These are phyloP conservation scores for Ganoderma meredithae DNA, from an alignment of 1,284 basidiomycete genomes.

Conservation along the genomic window DNA sequence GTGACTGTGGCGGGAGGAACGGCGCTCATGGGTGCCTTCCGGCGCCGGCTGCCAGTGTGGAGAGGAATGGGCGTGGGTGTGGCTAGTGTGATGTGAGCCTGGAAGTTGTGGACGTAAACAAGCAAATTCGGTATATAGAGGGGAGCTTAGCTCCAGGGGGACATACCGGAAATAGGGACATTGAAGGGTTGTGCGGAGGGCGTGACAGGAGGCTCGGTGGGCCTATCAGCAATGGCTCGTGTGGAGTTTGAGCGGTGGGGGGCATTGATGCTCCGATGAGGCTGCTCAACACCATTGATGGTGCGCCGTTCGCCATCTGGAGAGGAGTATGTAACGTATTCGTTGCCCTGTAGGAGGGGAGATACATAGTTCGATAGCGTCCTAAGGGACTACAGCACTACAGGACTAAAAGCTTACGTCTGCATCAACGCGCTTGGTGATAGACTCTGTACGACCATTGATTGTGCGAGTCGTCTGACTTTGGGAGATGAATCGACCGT, in stretches of 20 bases:
- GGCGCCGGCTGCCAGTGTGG: conserved; percentile 11
- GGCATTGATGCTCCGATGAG: conserved; percentile 22
- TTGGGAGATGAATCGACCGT: conserved; percentile 56
- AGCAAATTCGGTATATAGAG: background rate
- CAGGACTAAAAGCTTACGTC: conserved; percentile 48
- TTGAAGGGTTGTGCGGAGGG: conserved; percentile 15
- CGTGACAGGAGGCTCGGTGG: conserved; percentile 15
- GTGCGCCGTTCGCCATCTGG: conserved; percentile 71
- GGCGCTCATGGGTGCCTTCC: conserved; percentile 8
- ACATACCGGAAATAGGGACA: conserved; percentile 20
- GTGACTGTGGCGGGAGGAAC: conserved; percentile 22
- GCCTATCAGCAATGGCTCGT: conserved; percentile 21
- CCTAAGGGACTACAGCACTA: background rate
- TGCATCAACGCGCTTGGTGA: conserved; percentile 62
- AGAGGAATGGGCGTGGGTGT: conserved; percentile 1
- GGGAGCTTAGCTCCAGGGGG: background rate
- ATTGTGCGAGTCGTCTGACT: conserved; percentile 59
- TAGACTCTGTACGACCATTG: conserved; percentile 71
- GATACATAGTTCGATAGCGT: conserved; percentile 5
- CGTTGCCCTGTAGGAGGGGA: conserved; percentile 62
- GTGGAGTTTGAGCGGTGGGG: conserved; percentile 20
- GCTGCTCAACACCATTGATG: conserved; percentile 75
- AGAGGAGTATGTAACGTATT: conserved; percentile 68
- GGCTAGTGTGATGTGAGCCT: conserved; percentile 15
- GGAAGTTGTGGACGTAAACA: background rate